A percentile compares a stretch with the other conserved stretches of the same genome.
These are phyloP conservation scores for Daldinia sp. DNA, from an alignment of 2,329 filamentous ascomycete species.

Conservation along the genomic window DNA sequence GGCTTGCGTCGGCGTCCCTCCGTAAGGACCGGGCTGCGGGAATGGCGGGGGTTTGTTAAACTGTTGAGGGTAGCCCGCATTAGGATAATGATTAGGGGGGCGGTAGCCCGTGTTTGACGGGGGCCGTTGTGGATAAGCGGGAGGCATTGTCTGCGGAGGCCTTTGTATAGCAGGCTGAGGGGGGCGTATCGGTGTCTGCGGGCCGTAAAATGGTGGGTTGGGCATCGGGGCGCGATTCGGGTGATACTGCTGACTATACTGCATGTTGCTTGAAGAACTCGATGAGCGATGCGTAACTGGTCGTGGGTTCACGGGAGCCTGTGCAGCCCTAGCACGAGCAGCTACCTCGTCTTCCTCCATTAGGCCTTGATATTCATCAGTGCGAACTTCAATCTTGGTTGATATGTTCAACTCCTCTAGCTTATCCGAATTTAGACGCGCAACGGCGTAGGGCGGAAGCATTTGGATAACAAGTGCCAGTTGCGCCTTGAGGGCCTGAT, in stretches of 20 bases:
- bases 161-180: slow-evolving; percentile 57
- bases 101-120: slow-evolving; percentile 62
- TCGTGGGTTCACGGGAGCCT: slow-evolving; percentile 55
- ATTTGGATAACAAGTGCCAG: slow-evolving; percentile 78
- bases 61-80: slow-evolving; percentile 59
- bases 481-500: slow-evolving; percentile 80
- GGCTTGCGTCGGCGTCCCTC: slow-evolving; percentile 57
- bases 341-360: slow-evolving; percentile 85
- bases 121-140: slow-evolving; percentile 52
- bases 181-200: slow-evolving; percentile 56
- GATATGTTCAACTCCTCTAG: slow-evolving; percentile 86
- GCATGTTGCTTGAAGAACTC: slow-evolving; percentile 59
- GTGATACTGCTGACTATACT: slow-evolving; percentile 61
- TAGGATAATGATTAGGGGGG: slow-evolving; percentile 61
- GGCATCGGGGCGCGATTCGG: slow-evolving; percentile 60
- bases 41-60: slow-evolving; percentile 66
- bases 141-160: slow-evolving; percentile 56
- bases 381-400: slow-evolving; percentile 79
- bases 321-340: slow-evolving; percentile 62
- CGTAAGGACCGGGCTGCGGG: slow-evolving; percentile 63
- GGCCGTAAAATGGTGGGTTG: slow-evolving; percentile 59
- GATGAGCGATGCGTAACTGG: slow-evolving; percentile 54
- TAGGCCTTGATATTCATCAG: slow-evolving; percentile 78
- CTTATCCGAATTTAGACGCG: slow-evolving; percentile 87
- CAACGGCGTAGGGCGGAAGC: slow-evolving; percentile 85